Base-by-base conservation (phyloP, 2,329 filamentous ascomycete genomes). In the Phaeosphaeria sp. region DNA sequence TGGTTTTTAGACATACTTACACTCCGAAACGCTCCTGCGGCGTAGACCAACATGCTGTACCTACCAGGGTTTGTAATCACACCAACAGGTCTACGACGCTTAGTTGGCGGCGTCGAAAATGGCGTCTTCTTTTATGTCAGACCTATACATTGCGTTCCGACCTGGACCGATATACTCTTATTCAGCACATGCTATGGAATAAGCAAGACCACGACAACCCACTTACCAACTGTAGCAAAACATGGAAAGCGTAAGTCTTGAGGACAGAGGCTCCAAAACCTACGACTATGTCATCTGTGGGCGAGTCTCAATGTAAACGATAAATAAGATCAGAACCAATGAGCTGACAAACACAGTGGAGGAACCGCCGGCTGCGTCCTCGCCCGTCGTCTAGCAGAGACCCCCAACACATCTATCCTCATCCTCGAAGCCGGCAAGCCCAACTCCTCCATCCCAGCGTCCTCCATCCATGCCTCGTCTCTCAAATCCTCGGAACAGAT, bases 321-420 rank as follows among this genome's bases (percentile, higher is more conserved):
- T 11, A 52, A 6, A 27, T 36, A 45, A 6, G 21, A 17, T 36
- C 13, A 36, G 15, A 25, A n/a, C 17, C 11, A 18, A 46, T 24
- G 20, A 24, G 21, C 50, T 52, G 25, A 52, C 24, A 22, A 51
- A 17, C n/a, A 6, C 25, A 81, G 80, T 51, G 80, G 78, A 43
- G 80, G 80, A 9, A 82, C 80, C 4, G 70, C 79, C 6, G 80
- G 80, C n/a, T 80, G 79, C 61, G 80, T 82, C 1, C 74, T 82
- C 43, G 80, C 80, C 17, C 77, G 72, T 25, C 78, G 80, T 27
- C 69, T 82, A 2, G 78, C 79, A 1, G 79, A 81, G 59, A 76
- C 79, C 30, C 67, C 69, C 3, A 73, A 76, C 48, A 63, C 75
- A 13, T 74, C 58, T 1, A 64, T 82, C 18, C 71, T 80, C 21